Evolutionary conservation across 352 stramenopile genomes (phyloP).

Genomic region (Phytophthora kernoviae): DNA sequence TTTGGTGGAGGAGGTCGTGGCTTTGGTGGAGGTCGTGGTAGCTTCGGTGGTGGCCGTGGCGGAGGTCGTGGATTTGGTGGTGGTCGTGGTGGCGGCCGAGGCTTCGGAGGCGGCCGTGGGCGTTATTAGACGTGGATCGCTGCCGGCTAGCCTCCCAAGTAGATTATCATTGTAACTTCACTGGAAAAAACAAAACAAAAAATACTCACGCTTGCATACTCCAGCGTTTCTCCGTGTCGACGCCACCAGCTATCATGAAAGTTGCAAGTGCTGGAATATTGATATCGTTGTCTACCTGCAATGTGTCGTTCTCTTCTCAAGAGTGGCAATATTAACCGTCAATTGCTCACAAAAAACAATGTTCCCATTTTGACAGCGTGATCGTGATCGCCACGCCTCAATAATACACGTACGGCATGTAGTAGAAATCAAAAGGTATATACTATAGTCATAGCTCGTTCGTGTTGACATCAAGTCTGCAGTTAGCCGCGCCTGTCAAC

Average conservation of each 20-base stretch:
- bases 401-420: too few relatives aligned
- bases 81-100: constrained; percentile 7
- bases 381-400: too few relatives aligned
- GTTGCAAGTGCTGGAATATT: too few relatives aligned
- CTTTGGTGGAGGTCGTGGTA: constrained; percentile 27
- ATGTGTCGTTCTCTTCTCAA: too few relatives aligned
- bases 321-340: too few relatives aligned
- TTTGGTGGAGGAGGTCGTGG: constrained; percentile 36
- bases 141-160: constrained; percentile 39
- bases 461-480: not conserved
- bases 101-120: constrained; percentile 25
- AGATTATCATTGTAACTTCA: constrained; percentile 53
- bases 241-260: too few relatives aligned
- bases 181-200: constrained; percentile 30
- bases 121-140: constrained; percentile 30
- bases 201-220: constrained; percentile 17
- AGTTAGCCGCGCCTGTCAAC: not conserved
- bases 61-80: constrained; percentile 1
- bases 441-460: constrained; percentile 22
- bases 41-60: constrained; percentile 18
- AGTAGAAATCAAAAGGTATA: too few relatives aligned
- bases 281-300: not conserved
- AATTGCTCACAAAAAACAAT: too few relatives aligned
- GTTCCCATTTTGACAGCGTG: too few relatives aligned
- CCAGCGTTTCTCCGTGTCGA: not conserved